phyloP scores from a whole-genome alignment of 805 yeast genomes.

The Yarrowia phangngaensis region DNA sequence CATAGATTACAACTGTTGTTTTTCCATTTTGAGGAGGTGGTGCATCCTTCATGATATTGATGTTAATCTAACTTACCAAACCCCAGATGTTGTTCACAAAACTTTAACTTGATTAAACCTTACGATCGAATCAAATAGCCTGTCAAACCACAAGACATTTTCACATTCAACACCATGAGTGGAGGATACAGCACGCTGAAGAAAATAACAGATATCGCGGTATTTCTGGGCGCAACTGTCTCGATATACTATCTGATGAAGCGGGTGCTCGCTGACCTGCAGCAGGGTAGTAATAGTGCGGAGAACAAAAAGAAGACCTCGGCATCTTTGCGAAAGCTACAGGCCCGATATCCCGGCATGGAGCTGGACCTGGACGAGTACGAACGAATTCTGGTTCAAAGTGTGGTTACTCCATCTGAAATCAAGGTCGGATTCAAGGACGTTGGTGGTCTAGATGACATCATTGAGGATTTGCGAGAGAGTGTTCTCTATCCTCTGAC shows the following conservation, averaged over 20 bases:
- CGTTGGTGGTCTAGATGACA: conserved; percentile 82
- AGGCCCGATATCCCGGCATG: conserved; percentile 55
- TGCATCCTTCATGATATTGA: no score
- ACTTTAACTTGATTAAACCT: no score
- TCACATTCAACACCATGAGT: conserved; percentile 17
- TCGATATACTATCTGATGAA: conserved; percentile 59
- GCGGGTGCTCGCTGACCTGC: conserved; percentile 28
- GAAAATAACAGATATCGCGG: conserved; percentile 45
- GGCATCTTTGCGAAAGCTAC: conserved; percentile 55
- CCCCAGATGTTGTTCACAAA: no score
- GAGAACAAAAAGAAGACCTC: conserved; percentile 61
- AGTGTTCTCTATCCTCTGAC: conserved; percentile 84
- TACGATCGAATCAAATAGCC: no score
- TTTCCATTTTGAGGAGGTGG: no score
- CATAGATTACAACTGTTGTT: neutral
- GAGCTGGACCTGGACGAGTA: conserved; percentile 59
- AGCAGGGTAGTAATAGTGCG: conserved; percentile 47
- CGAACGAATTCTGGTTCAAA: conserved; percentile 71
- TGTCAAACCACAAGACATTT: no score
- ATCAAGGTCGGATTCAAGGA: conserved; percentile 72
- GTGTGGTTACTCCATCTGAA: conserved; percentile 80
- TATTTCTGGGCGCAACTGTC: conserved; percentile 60
- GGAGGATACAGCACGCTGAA: conserved; percentile 24
- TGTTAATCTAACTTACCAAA: no score
- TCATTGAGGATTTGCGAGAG: conserved; percentile 81